Evolutionary conservation across 768 basidiomycete genomes (phyloP).

Genomic region (Tylopilus balloui): DNA sequence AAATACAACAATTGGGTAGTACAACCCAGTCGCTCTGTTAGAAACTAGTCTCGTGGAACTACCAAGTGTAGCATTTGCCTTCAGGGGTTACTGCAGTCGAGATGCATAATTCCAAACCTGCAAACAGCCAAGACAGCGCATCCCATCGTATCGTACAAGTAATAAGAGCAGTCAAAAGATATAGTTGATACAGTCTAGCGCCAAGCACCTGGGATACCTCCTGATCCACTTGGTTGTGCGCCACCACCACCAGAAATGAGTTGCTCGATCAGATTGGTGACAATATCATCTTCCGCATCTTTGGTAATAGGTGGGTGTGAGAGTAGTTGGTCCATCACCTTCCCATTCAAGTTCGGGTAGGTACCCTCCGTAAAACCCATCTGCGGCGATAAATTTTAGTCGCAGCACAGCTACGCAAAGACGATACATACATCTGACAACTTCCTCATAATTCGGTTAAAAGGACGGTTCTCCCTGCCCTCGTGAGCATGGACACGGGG

Average conservation of each 20-base stretch:
- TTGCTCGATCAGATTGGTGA: conserved; percentile 58
- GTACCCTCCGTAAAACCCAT: conserved; percentile 69
- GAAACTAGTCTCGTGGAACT: no score
- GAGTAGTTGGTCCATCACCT: conserved; percentile 49
- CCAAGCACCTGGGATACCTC: conserved; percentile 46
- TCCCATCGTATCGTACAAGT: conserved; percentile 13
- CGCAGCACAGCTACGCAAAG: conserved; percentile 5
- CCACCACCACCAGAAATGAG: conserved; percentile 43
- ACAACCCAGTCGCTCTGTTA: no score
- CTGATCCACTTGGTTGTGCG: conserved; percentile 34
- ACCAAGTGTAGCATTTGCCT: no score
- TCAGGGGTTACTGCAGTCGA: neutral
- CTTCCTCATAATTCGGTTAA: conserved; percentile 50
- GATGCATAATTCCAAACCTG: neutral
- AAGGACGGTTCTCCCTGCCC: conserved; percentile 35
- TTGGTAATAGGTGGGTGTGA: conserved; percentile 38
- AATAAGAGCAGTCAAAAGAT: conserved; percentile 1
- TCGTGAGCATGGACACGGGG: conserved; percentile 18
- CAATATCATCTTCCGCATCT: conserved; percentile 61
- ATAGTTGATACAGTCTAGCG: conserved; percentile 22
- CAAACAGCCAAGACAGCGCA: neutral
- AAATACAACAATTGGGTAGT: no score
- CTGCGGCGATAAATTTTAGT: conserved; percentile 32
- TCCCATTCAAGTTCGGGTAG: conserved; percentile 48
- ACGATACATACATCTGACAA: conserved; percentile 55